Conservation (phyloP, 2,329 filamentous ascomycete species). For the Diaporthe citrichinensis region DNA sequence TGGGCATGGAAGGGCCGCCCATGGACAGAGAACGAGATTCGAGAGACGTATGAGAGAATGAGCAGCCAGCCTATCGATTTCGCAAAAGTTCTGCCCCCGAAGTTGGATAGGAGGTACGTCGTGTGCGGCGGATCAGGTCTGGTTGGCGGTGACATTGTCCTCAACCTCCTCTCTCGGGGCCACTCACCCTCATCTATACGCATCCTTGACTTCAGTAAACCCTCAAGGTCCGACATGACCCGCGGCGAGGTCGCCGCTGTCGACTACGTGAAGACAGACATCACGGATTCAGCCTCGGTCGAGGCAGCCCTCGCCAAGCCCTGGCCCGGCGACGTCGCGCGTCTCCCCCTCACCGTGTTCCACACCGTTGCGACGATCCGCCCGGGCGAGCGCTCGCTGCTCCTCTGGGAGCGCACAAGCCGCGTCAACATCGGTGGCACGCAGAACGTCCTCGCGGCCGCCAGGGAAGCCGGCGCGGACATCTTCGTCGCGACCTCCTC, state of each 20-base stretch:
- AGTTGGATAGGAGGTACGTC: conserved; percentile 58
- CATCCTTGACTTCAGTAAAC: conserved; percentile 60
- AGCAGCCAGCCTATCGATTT: conserved; percentile 56
- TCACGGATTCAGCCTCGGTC: conserved; percentile 56
- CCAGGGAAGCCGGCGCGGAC: conserved; percentile 60
- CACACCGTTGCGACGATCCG: conserved; percentile 69
- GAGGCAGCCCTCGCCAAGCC: conserved; percentile 57
- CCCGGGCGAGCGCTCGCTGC: conserved; percentile 61
- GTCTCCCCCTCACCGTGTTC: conserved; percentile 64
- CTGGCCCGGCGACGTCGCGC: conserved; percentile 56
- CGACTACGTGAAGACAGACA: conserved; percentile 59
- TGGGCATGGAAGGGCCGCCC: conserved; percentile 49
- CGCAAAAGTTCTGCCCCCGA: conserved; percentile 55
- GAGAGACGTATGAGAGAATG: conserved; percentile 52
- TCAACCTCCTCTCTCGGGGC: conserved; percentile 62
- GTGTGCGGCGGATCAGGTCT: conserved; percentile 61
- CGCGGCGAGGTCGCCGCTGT: conserved; percentile 52
- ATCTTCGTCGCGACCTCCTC: conserved; percentile 69
- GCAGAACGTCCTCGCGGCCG: conserved; percentile 62
- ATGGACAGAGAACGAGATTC: conserved; percentile 56
- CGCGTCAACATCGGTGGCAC: conserved; percentile 67
- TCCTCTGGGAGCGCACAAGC: conserved; percentile 60
- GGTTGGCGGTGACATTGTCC: conserved; percentile 64
- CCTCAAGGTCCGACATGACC: conserved; percentile 56
- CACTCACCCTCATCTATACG: conserved; percentile 61